Evolutionary conservation across 2,329 filamentous ascomycete genomes (phyloP), one percentile per base, ranked within the genome.

Genomic region (Xylariaceae sp.): DNA sequence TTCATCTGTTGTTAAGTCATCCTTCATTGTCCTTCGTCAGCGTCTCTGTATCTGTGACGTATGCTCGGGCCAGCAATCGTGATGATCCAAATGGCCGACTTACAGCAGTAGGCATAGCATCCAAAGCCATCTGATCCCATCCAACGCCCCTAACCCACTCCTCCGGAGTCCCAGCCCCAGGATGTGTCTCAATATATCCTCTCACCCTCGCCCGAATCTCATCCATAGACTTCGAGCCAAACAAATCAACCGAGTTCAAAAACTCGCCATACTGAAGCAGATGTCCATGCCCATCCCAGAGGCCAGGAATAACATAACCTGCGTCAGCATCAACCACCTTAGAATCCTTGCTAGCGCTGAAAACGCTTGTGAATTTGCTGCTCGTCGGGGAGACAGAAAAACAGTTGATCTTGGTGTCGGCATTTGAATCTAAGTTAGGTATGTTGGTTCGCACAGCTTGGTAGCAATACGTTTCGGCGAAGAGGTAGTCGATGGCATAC

Each of bases 221-320:
- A 0, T 71, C 68, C 50, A 82, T 68, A 5, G 75, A 76, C n/a
- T 64, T 49, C 0, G 76, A 68, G 1, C 79, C 82, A 55, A 85
- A 84, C 3, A 88, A 65, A 54, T 82, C 74, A 0, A 83, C 82
- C 4, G 80, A 83, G 55, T 83, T 76, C 29, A 86, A 66, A 56
- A 83, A 82, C 63, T 86, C 82, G 40, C 80, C 84, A 59, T 83
- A 86, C 54, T 77, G 74, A 16, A 83, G 60, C 38, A 87, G 65
- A 58, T 87, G 84, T 0, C 81, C 84, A 60, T 87, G 84, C 0
- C 82, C 83, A 53, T 88, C 84, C 77, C 83, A 86, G 2, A 88
- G 68, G 0, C 83, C 83, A 0, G 84, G 84, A 21, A 85, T 76
- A 2, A 77, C 82, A 53, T 79, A 73, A 0, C 80, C 81, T 5